These are phyloP conservation scores for Periglandula ipomoeae DNA, from an alignment of 2,329 filamentous ascomycete genomes.

Conservation along the genomic window DNA sequence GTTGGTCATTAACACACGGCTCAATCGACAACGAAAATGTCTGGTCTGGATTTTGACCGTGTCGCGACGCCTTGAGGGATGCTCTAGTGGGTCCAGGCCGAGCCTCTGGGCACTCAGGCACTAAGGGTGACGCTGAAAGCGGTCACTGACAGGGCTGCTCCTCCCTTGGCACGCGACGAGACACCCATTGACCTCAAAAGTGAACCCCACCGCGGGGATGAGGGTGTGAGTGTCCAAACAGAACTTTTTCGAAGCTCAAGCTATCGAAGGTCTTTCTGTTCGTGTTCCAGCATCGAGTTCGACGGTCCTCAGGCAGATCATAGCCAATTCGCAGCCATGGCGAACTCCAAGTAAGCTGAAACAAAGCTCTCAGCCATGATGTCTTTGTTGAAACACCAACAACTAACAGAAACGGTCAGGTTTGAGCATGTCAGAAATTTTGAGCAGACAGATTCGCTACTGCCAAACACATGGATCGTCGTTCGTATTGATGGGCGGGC, in stretches of 20 bases:
- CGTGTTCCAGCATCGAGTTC: neutral
- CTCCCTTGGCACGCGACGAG: too few species aligned
- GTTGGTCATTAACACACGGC: neutral
- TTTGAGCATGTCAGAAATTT: constrained; percentile 92
- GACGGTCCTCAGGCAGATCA: neutral
- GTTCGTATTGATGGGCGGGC: constrained; percentile 88
- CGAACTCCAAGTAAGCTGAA: constrained; percentile 43
- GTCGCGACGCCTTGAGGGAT: neutral
- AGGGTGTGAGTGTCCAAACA: too few species aligned
- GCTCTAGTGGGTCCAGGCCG: neutral
- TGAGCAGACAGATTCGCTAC: constrained; percentile 69
- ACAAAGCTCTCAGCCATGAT: neutral
- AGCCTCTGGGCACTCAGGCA: too few species aligned
- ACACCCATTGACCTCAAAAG: too few species aligned
- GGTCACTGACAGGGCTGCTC: too few species aligned
- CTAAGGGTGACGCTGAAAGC: too few species aligned
- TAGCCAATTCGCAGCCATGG: constrained; percentile 29
- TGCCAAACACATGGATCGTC: constrained; percentile 93
- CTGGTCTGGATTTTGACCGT: neutral
- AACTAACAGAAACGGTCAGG: constrained; percentile 33
- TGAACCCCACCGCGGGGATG: neutral
- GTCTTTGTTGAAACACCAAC: neutral
- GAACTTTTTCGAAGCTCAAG: too few species aligned
- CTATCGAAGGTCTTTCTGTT: neutral
- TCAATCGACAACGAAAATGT: neutral